Percentiles rank a stretch among this genome's conserved stretches.
Conservation (phyloP, 805 yeast genomes). For the Wickerhamiella spandovensis region DNA sequence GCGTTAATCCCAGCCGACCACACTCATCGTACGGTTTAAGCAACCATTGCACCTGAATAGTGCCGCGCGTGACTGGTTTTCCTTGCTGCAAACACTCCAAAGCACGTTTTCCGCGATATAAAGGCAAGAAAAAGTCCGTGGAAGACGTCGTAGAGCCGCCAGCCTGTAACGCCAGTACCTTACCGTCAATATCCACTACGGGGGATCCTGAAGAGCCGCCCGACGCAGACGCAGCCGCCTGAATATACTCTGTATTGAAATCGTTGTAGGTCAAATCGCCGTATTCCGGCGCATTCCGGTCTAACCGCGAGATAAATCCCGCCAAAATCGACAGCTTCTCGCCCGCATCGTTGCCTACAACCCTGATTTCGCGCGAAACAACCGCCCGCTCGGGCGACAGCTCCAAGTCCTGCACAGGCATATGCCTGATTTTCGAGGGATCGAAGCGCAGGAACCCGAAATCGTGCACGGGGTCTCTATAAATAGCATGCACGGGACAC, state of each 20-base stretch:
- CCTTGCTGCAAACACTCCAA: conserved; percentile 52
- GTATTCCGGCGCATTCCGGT: conserved; percentile 89
- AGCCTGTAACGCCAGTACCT: conserved; percentile 85
- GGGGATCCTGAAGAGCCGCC: conserved; percentile 97
- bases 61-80: conserved; percentile 66
- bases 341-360: conserved; percentile 94
- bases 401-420: conserved; percentile 51
- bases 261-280: conserved; percentile 82
- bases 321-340: conserved; percentile 80
- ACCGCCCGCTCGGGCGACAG: conserved; percentile 71
- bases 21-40: conserved; percentile 85
- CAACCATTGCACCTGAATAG: conserved; percentile 82
- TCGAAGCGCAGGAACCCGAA: conserved; percentile 79
- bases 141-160: conserved; percentile 89
- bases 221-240: conserved; percentile 91
- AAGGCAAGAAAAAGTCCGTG: conserved; percentile 83
- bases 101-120: conserved; percentile 72
- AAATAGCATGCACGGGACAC: conserved; percentile 70
- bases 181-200: conserved; percentile 78
- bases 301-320: conserved; percentile 72
- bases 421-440: conserved; percentile 57
- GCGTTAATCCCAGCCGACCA: conserved; percentile 67
- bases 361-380: conserved; percentile 89
- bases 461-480: conserved; percentile 91
- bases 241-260: conserved; percentile 86